Evolutionary conservation across 352 stramenopile species (phyloP).

Genomic region (Phytophthora sp.): DNA sequence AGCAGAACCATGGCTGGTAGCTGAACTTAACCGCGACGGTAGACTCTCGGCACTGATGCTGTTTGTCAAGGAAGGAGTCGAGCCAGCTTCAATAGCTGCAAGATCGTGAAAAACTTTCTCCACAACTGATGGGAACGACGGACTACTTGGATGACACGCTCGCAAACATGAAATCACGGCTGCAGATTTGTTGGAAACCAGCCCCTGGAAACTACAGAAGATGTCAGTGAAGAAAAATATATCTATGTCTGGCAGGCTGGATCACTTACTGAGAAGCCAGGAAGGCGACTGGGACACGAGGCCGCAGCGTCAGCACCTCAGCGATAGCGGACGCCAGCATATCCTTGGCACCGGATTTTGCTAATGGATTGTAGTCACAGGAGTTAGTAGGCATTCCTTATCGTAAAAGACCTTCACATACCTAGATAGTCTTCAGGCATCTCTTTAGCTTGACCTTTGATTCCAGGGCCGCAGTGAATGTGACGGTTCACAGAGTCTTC

Average conservation of each 20-base stretch:
- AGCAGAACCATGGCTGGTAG: background rate
- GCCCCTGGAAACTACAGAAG: constrained; percentile 26
- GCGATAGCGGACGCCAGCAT: constrained; percentile 24
- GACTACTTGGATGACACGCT: constrained; percentile 20
- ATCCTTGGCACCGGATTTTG: constrained; percentile 30
- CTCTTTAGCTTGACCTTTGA: background rate
- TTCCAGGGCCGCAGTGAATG: background rate
- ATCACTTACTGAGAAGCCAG: constrained; percentile 28
- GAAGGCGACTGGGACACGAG: constrained; percentile 24
- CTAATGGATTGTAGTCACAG: background rate
- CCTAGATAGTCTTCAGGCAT: constrained; percentile 15
- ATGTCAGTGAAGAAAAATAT: background rate
- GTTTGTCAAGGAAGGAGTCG: background rate
- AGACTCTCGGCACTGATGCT: constrained; percentile 4
- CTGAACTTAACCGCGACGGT: constrained; percentile 1
- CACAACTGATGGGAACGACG: constrained; percentile 22
- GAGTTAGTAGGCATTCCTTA: background rate
- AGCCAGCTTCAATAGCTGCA: background rate
- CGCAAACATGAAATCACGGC: constrained; percentile 18
- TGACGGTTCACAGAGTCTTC: background rate
- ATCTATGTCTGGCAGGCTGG: background rate
- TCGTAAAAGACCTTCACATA: background rate
- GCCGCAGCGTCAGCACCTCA: constrained; percentile 23
- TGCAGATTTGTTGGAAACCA: constrained; percentile 12
- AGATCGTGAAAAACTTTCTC: constrained; percentile 28